Base-by-base conservation (phyloP, 1,284 basidiomycete genomes). In the Apiotrichum siamense region DNA sequence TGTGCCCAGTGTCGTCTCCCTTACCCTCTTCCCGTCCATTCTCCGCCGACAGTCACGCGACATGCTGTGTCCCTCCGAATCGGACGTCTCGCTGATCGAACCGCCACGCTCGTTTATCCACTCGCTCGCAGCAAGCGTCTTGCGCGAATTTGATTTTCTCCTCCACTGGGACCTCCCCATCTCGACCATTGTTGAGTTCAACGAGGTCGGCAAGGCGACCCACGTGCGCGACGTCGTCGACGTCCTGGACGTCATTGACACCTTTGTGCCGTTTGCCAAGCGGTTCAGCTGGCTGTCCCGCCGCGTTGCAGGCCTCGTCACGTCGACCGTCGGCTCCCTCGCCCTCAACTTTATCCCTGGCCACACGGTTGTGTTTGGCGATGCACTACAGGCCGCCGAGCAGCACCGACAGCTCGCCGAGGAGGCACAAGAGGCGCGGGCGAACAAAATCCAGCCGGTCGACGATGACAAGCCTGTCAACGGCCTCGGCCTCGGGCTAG, bases 131-230 rank as follows among this genome's bases (percentile, higher is more conserved):
- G 51, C 55, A 3, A 54, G 54, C 11, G 31, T 70, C 9, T 49
- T 59, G 27, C 52, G 46, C 33, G 67, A 71, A 44, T 61, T 69
- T 38, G 62, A 65, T 20, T 58, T 58, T 29, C 36, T 66, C 1
- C 49, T 74, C 0, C 57, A 57, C 27, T 73, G 67, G 67, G 63
- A 69, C 36, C 49, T 74, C 27, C 65, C 63, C 9, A 53, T 74
- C 18, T 62, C 63, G 5, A 74, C 72, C 6, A 55, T 69, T 25
- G 67, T 74, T 20, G 63, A 72, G 48, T 72, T 74, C 56, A 74
- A 74, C 54, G 72, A 74, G 52, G 66, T 67, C 38, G 68, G 72
- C 46, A 70, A 69, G 57, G 69, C 68, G 2, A 68, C 65, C 7
- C 65, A 68, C 36, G 57, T 74, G 4, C 63, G 72, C 26, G 72